Evolutionary conservation across 108 stramenopile species (phyloP).

Genomic region (Phaeodactylum tricornutum): DNA sequence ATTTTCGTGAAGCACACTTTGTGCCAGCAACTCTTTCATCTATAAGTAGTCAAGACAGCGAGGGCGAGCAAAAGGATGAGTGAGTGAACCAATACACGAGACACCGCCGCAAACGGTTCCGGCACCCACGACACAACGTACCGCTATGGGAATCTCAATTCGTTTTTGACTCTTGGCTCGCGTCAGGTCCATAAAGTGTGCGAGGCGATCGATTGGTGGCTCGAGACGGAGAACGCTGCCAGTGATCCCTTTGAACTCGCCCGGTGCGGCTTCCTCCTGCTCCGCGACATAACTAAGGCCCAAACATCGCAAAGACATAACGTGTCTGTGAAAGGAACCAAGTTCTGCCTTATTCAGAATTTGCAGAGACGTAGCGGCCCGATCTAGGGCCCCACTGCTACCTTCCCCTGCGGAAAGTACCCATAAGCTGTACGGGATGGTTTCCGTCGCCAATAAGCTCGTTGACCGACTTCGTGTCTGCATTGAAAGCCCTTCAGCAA

Average conservation of each 20-base stretch:
- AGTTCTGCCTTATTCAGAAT: slow-evolving; percentile 47
- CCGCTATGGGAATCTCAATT: slow-evolving; percentile 16
- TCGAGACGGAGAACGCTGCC: slow-evolving; percentile 19
- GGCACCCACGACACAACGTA: no score
- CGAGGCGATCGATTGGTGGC: slow-evolving; percentile 62
- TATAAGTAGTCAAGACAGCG: slow-evolving; percentile 13
- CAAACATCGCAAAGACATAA: slow-evolving; percentile 42
- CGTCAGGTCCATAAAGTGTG: slow-evolving; percentile 22
- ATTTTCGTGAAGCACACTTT: slow-evolving; percentile 39
- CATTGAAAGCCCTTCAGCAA: slow-evolving; percentile 52
- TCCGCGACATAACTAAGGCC: slow-evolving; percentile 62
- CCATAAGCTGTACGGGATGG: slow-evolving; percentile 58
- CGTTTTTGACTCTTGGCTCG: slow-evolving; percentile 7
- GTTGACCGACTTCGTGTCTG: slow-evolving; percentile 12
- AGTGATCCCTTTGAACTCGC: slow-evolving; percentile 1
- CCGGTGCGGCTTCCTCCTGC: slow-evolving; percentile 10
- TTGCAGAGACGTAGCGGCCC: slow-evolving; percentile 61
- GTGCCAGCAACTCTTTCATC: slow-evolving; percentile 59
- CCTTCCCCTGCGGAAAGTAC: slow-evolving; percentile 62
- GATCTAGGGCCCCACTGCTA: slow-evolving; percentile 28
- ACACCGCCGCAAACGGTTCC: no score
- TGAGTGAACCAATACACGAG: no score
- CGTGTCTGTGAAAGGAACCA: slow-evolving; percentile 44
- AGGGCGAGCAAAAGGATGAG: slow-evolving; percentile 1
- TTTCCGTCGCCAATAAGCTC: slow-evolving; percentile 23